phyloP scores from a whole-genome alignment of 441 rosid species.

The Croton laevigatus region DNA sequence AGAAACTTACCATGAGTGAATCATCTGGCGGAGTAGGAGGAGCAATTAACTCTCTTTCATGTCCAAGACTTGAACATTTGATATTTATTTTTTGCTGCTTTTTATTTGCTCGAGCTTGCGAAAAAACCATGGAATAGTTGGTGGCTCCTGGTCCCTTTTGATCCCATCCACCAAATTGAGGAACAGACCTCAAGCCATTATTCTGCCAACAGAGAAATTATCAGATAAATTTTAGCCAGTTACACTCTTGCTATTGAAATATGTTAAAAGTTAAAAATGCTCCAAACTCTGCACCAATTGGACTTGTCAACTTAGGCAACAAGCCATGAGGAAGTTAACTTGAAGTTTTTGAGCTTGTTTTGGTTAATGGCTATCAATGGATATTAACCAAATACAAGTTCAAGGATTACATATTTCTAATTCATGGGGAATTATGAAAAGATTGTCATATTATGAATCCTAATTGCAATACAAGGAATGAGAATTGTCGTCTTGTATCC shows the following conservation, averaged over 20 bases:
- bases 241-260: neutral
- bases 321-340: too few species aligned
- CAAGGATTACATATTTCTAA: neutral
- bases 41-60: slow-evolving; percentile 42
- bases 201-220: slow-evolving; percentile 29
- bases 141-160: slow-evolving; percentile 43
- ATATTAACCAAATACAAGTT: slow-evolving; percentile 34
- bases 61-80: slow-evolving; percentile 46
- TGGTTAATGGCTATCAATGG: slow-evolving; percentile 36
- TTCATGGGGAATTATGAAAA: neutral
- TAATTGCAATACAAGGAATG: too few species aligned
- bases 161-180: slow-evolving; percentile 88
- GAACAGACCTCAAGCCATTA: slow-evolving; percentile 47
- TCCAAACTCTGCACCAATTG: too few species aligned
- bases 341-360: slow-evolving; percentile 24
- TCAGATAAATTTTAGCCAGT: neutral
- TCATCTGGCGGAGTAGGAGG: slow-evolving; percentile 39
- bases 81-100: slow-evolving; percentile 54
- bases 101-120: slow-evolving; percentile 59
- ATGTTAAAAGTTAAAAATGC: neutral
- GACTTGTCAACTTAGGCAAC: too few species aligned
- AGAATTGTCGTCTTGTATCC: too few species aligned
- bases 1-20: slow-evolving; percentile 45
- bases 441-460: neutral
- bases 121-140: slow-evolving; percentile 67